These are phyloP conservation scores for Fusarium coffeatum DNA, from an alignment of 2,329 filamentous ascomycete species.

Conservation along the genomic window DNA sequence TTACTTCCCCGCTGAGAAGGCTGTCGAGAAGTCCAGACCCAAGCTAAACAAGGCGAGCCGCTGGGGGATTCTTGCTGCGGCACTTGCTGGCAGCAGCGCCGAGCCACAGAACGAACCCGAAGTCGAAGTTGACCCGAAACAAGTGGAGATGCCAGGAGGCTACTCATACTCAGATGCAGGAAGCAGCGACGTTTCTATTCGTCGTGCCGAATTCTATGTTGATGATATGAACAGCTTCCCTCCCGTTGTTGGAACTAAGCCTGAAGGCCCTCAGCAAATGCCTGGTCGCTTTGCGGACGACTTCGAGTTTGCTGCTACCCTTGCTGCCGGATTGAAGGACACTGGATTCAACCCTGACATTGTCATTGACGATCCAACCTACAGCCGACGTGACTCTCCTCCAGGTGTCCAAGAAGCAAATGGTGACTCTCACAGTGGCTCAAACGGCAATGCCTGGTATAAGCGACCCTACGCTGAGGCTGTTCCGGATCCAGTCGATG, in stretches of 20 bases:
- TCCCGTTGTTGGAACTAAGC: conserved; percentile 69
- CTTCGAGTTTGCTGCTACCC: conserved; percentile 74
- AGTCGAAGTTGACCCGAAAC: conserved; percentile 26
- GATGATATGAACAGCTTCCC: conserved; percentile 59
- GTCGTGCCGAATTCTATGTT: conserved; percentile 42
- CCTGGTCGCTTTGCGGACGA: conserved; percentile 76
- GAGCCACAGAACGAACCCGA: conserved; percentile 53
- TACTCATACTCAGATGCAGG: conserved; percentile 25
- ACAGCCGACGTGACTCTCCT: conserved; percentile 72
- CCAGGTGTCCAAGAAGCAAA: conserved; percentile 66
- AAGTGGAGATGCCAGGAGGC: conserved; percentile 28
- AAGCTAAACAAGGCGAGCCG: conserved; percentile 56
- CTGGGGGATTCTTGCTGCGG: conserved; percentile 66
- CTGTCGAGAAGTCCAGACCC: conserved; percentile 49
- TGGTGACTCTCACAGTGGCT: conserved; percentile 51
- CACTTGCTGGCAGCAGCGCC: conserved; percentile 57
- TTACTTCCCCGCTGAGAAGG: conserved; percentile 41
- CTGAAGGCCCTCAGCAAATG: conserved; percentile 64
- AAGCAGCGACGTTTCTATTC: conserved; percentile 34
- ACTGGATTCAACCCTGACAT: conserved; percentile 78
- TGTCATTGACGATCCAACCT: conserved; percentile 73
- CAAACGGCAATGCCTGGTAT: conserved; percentile 56
- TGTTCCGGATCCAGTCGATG: conserved; percentile 54
- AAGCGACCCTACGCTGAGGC: conserved; percentile 62
- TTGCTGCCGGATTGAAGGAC: conserved; percentile 75